phyloP scores from a whole-genome alignment of 2,329 filamentous ascomycete genomes.

The Didymella lethalis region DNA sequence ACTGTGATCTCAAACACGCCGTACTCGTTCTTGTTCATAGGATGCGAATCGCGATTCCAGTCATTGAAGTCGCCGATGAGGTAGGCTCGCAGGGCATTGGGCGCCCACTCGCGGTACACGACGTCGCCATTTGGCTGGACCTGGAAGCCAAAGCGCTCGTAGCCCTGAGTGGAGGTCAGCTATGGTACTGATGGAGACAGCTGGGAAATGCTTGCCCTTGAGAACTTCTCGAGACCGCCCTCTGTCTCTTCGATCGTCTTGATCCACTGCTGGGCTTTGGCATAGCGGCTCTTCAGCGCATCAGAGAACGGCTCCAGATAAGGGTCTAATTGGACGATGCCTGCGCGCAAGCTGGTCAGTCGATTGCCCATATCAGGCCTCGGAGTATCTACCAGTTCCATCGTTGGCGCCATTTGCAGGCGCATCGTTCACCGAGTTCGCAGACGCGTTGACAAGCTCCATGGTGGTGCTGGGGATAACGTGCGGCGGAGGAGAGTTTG shows the following conservation, averaged over 20 bases:
- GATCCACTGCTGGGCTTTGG: conserved; percentile 86
- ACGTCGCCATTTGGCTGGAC: conserved; percentile 84
- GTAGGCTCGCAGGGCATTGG: conserved; percentile 83
- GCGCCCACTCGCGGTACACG: conserved; percentile 94
- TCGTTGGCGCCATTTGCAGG: conserved; percentile 67
- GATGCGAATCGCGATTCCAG: conserved; percentile 84
- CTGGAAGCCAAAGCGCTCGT: conserved; percentile 85
- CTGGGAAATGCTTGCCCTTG: conserved; percentile 64
- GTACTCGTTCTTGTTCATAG: conserved; percentile 85
- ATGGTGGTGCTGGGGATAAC: conserved; percentile 34
- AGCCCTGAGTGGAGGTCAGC: conserved; percentile 67
- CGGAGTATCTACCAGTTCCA: conserved; percentile 68
- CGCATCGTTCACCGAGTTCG: conserved; percentile 56
- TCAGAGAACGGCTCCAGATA: conserved; percentile 88
- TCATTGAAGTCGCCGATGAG: conserved; percentile 95
- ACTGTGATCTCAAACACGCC: conserved; percentile 87
- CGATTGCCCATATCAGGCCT: conserved; percentile 12
- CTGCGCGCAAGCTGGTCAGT: conserved; percentile 58
- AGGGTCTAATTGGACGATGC: conserved; percentile 85
- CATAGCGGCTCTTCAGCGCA: conserved; percentile 76
- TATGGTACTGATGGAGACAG: not conserved
- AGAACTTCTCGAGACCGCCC: conserved; percentile 91
- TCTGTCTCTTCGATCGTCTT: conserved; percentile 81
- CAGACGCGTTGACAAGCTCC: conserved; percentile 55
- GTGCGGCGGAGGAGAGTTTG: conserved; percentile 25